Evolutionary conservation across 1,284 basidiomycete species (phyloP).

Genomic region (Phellinidium pouzarii): DNA sequence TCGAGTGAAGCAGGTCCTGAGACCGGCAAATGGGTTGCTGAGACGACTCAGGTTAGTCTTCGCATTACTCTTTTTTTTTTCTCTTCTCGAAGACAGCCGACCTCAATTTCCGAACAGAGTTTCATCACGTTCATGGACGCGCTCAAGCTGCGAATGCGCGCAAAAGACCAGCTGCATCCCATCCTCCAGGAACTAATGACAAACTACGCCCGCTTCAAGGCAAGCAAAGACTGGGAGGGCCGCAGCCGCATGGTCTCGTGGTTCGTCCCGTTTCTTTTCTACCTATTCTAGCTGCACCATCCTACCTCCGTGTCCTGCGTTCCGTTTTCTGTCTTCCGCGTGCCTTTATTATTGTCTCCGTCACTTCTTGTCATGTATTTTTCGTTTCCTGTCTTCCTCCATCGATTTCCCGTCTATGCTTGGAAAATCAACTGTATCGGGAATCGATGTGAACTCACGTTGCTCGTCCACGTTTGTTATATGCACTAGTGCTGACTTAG

Average conservation of each 20-base stretch:
- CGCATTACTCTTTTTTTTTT: not conserved
- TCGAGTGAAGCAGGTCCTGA: conserved; percentile 74
- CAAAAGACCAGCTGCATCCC: conserved; percentile 96
- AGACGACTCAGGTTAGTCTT: conserved; percentile 82
- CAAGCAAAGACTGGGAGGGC: conserved; percentile 91
- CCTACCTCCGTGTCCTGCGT: conserved; percentile 1
- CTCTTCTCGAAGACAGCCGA: not conserved
- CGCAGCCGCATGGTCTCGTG: conserved; percentile 90
- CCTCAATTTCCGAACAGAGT: conserved; percentile 41
- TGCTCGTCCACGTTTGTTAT: not conserved
- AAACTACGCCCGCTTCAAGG: conserved; percentile 88
- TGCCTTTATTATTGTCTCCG: not conserved
- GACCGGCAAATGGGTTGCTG: conserved; percentile 96
- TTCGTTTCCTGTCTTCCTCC: not conserved
- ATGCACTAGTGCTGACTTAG: not conserved
- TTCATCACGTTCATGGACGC: conserved; percentile 99
- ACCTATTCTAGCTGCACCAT: not conserved
- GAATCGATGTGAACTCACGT: not conserved
- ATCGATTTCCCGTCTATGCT: not conserved
- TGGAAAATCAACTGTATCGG: not conserved
- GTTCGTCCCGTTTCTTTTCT: conserved; percentile 37
- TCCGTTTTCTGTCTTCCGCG: not conserved
- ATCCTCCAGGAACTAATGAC: conserved; percentile 92
- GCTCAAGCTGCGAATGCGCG: conserved; percentile 83
- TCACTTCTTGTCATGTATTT: not conserved